phyloP scores from a whole-genome alignment of 495 filamentous ascomycete species.

The Rhypophila decipiens region DNA sequence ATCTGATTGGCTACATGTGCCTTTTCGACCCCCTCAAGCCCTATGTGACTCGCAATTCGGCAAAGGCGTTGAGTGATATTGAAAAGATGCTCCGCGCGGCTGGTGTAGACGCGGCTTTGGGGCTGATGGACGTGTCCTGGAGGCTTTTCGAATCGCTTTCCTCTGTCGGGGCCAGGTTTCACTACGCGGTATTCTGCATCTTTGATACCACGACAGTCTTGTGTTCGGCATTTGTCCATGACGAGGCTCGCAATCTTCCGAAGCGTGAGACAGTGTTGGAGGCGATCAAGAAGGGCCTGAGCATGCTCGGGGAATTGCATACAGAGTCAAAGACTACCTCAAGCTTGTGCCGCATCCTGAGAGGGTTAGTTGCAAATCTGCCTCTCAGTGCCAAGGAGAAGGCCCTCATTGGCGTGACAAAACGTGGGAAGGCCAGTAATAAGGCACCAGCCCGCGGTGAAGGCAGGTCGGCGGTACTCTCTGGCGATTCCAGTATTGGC shows the following conservation, averaged over 20 bases:
- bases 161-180: conserved; percentile 42
- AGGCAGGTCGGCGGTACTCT: not conserved
- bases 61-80: conserved; percentile 19
- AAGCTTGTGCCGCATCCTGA: conserved; percentile 22
- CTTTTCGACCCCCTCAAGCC: conserved; percentile 38
- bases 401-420: conserved; percentile 13
- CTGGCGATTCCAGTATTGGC: not conserved
- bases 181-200: conserved; percentile 46
- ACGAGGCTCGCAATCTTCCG: conserved; percentile 34
- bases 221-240: conserved; percentile 46
- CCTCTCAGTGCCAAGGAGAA: conserved; percentile 20
- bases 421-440: conserved; percentile 10
- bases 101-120: conserved; percentile 37
- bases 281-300: conserved; percentile 30
- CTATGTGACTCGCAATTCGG: conserved; percentile 32
- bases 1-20: conserved; percentile 41
- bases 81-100: conserved; percentile 21
- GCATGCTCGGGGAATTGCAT: conserved; percentile 31
- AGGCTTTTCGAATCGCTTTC: conserved; percentile 35
- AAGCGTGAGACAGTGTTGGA: conserved; percentile 35
- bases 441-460: not conserved
- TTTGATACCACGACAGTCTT: conserved; percentile 46
- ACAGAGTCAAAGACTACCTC: conserved; percentile 21
- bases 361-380: conserved; percentile 16
- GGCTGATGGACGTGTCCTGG: conserved; percentile 34